phyloP scores from a whole-genome alignment of 2,329 filamentous ascomycete genomes.

The Epichloe gansuensis region DNA sequence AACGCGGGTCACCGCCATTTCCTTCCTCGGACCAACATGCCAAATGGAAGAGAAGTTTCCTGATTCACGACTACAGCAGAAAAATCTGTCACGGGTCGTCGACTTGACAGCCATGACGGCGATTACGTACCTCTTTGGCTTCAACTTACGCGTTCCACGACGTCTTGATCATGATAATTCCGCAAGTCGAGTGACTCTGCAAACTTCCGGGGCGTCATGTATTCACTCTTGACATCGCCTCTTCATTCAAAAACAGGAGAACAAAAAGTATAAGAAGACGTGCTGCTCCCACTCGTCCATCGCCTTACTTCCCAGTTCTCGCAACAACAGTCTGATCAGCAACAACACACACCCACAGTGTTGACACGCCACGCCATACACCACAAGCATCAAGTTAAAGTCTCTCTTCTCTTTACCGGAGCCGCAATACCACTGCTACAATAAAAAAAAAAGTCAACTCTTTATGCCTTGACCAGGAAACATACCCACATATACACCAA shows the following conservation, averaged over 20 bases:
- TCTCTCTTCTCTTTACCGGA: background rate
- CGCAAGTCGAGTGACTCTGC: background rate
- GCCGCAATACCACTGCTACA: too few relatives aligned
- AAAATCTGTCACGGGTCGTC: background rate
- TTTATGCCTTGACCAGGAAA: too few relatives aligned
- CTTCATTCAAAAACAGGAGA: too few relatives aligned
- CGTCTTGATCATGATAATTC: conserved; percentile 3
- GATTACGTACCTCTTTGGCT: conserved; percentile 27
- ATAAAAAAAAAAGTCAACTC: too few relatives aligned
- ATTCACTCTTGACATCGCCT: background rate
- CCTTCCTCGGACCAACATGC: too few relatives aligned
- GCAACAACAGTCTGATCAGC: background rate
- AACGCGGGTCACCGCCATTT: background rate
- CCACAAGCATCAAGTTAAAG: background rate
- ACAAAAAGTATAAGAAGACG: background rate
- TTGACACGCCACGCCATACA: background rate
- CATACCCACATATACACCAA: too few relatives aligned
- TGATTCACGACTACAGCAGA: background rate
- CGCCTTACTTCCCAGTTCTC: background rate
- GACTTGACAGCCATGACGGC: conserved; percentile 24
- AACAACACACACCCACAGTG: background rate
- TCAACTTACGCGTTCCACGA: conserved; percentile 33
- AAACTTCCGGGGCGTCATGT: too few relatives aligned
- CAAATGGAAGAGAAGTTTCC: conserved; percentile 26
- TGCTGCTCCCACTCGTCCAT: background rate